Percentiles rank a stretch among this genome's conserved stretches.
phyloP scores from a whole-genome alignment of 768 basidiomycete genomes.

The Cubamyces sp. region DNA sequence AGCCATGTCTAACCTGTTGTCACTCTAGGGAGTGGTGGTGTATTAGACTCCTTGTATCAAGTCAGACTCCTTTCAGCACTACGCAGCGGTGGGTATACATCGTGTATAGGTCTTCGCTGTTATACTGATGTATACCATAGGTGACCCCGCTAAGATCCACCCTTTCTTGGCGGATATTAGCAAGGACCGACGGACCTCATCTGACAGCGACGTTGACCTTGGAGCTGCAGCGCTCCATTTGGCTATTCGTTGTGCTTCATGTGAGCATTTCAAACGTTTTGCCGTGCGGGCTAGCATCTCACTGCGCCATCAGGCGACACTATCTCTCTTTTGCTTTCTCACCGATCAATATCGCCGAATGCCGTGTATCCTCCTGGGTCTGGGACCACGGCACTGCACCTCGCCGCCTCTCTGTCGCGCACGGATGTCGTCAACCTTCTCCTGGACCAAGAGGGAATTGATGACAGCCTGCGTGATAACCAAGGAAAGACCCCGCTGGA shows the following conservation, averaged over 20 bases:
- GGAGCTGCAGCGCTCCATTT: constrained; percentile 80
- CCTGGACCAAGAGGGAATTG: constrained; percentile 76
- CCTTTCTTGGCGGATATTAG: constrained; percentile 79
- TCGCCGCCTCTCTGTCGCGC: constrained; percentile 75
- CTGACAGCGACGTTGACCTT: constrained; percentile 57
- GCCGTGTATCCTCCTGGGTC: constrained; percentile 74
- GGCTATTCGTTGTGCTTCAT: constrained; percentile 79
- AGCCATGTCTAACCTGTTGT: too few species aligned
- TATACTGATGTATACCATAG: constrained; percentile 42
- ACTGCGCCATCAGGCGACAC: constrained; percentile 54
- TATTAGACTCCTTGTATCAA: constrained; percentile 43
- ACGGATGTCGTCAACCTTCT: constrained; percentile 74
- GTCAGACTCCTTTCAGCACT: constrained; percentile 46
- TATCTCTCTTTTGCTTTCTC: constrained; percentile 65
- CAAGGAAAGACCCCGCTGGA: constrained; percentile 73
- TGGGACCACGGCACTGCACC: constrained; percentile 71
- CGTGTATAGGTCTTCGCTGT: not conserved
- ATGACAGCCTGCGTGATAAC: constrained; percentile 74
- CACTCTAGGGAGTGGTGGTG: not conserved
- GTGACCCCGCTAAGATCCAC: constrained; percentile 79
- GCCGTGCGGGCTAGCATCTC: constrained; percentile 6
- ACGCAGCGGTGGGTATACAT: constrained; percentile 39
- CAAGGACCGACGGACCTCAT: constrained; percentile 59
- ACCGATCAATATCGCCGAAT: constrained; percentile 81
- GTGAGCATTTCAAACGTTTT: constrained; percentile 43